These are phyloP conservation scores for Debaryomycetaceae sp. DNA, from an alignment of 1,139 yeast genomes.

Conservation along the genomic window DNA sequence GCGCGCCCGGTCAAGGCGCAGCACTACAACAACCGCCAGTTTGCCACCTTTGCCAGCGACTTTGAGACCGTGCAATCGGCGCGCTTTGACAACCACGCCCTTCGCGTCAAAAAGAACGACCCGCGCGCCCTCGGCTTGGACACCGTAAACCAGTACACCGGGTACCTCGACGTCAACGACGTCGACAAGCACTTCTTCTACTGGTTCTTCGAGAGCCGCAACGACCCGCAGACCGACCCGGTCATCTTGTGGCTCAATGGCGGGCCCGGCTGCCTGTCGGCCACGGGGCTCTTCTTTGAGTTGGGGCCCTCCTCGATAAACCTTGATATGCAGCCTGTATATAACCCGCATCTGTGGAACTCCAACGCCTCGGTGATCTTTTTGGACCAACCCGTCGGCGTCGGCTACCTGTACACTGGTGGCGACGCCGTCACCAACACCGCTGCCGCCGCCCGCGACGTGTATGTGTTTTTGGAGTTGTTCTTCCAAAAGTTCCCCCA, in stretches of 20 bases:
- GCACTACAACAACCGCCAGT: conserved; percentile 1
- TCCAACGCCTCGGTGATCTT: conserved; percentile 85
- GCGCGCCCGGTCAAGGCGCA: neutral
- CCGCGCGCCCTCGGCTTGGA: conserved; percentile 49
- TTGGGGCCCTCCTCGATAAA: conserved; percentile 81
- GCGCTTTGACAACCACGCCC: conserved; percentile 29
- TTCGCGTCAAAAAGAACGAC: conserved; percentile 37
- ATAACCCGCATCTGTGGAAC: conserved; percentile 85
- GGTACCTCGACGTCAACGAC: conserved; percentile 54
- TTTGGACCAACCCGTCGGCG: conserved; percentile 93
- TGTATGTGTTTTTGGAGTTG: conserved; percentile 70
- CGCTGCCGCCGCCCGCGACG: conserved; percentile 73
- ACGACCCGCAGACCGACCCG: conserved; percentile 83
- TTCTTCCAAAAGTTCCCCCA: conserved; percentile 74
- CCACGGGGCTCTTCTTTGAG: conserved; percentile 89
- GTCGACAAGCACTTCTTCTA: conserved; percentile 74
- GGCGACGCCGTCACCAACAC: conserved; percentile 55
- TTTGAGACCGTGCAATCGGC: conserved; percentile 21
- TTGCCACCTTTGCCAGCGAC: conserved; percentile 3
- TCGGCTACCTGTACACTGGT: conserved; percentile 72
- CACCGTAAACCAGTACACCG: conserved; percentile 58
- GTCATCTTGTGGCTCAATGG: conserved; percentile 86
- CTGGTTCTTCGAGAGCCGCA: conserved; percentile 89
- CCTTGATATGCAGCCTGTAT: conserved; percentile 60
- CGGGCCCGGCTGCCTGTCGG: conserved; percentile 88